These are phyloP conservation scores for Leptographium flavum DNA, from an alignment of 2,329 filamentous ascomycete species.

Conservation along the genomic window DNA sequence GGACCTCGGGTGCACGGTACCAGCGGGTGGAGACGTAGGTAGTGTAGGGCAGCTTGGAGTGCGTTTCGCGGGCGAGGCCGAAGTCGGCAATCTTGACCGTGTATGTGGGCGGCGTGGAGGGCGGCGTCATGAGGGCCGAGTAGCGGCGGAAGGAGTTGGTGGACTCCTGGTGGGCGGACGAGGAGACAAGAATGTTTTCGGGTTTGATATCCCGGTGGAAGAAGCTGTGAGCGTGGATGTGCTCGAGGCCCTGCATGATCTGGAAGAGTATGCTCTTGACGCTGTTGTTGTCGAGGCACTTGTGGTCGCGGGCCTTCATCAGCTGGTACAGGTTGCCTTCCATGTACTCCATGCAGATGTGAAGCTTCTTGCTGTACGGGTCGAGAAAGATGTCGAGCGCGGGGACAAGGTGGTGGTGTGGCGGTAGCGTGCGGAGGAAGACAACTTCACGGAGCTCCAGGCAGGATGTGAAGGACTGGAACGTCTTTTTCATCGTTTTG, in stretches of 20 bases:
- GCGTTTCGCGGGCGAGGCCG: conserved; percentile 89
- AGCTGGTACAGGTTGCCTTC: conserved; percentile 97
- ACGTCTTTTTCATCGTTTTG: conserved; percentile 99
- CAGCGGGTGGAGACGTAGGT: conserved; percentile 97
- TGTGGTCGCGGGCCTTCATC: conserved; percentile 97
- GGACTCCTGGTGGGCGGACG: conserved; percentile 70
- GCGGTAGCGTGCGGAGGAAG: conserved; percentile 78
- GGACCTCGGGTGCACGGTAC: conserved; percentile 93
- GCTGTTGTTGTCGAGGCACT: conserved; percentile 73
- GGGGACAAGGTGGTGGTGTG: conserved; percentile 86
- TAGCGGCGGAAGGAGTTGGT: conserved; percentile 82
- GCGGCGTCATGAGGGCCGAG: conserved; percentile 83
- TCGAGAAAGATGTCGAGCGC: conserved; percentile 97
- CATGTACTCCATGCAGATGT: conserved; percentile 99
- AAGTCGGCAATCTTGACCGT: conserved; percentile 99
- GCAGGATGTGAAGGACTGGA: conserved; percentile 82
- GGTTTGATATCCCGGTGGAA: conserved; percentile 99
- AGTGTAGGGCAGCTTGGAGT: conserved; percentile 91
- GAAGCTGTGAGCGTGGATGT: conserved; percentile 94
- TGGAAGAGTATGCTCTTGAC: conserved; percentile 98
- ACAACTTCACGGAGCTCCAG: conserved; percentile 93
- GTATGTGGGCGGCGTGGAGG: conserved; percentile 84
- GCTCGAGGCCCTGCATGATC: conserved; percentile 89
- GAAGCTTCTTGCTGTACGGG: conserved; percentile 86
- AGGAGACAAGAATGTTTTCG: conserved; percentile 95